A percentile compares a stretch with the other conserved stretches of the same genome.
Conservation (phyloP, 1,284 basidiomycete species). For the Moesziomyces sp. region DNA sequence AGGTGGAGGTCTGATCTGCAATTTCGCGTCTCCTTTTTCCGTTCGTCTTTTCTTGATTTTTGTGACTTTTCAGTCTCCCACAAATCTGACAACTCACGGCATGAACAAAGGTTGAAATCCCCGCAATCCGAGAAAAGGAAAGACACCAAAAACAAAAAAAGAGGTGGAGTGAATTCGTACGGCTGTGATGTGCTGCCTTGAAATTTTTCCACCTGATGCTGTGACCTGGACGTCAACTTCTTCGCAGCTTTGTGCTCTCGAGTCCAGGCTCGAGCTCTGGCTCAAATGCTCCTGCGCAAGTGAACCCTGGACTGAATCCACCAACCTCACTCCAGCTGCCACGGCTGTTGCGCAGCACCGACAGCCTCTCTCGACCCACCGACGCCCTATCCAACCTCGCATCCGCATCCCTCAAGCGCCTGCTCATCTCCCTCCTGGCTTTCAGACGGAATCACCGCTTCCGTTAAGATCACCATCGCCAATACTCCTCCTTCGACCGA, state of each 20-base stretch:
- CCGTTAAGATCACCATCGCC: not conserved
- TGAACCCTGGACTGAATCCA: not conserved
- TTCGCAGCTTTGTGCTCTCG: no score
- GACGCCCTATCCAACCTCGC: not conserved
- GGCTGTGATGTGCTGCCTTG: conserved; percentile 25
- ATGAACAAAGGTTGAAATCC: no score
- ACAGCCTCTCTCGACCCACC: not conserved
- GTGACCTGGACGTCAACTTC: no score
- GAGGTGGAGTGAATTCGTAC: conserved; percentile 1
- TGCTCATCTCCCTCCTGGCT: no score
- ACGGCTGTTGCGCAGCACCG: not conserved
- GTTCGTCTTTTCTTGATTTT: not conserved
- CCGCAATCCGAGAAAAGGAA: not conserved
- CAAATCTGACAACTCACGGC: not conserved
- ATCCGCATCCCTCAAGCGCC: not conserved
- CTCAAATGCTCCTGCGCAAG: not conserved
- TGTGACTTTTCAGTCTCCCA: not conserved
- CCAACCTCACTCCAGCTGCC: not conserved
- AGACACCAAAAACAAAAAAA: not conserved
- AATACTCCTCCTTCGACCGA: not conserved
- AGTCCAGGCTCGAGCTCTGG: not conserved
- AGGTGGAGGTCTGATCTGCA: conserved; percentile 2
- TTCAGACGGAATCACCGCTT: no score
- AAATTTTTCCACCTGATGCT: conserved; percentile 11
- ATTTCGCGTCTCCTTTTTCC: conserved; percentile 3